Percentiles rank a stretch among this genome's conserved stretches.
Conservation (phyloP, 169 alveolate genomes). For the Amoebophrya sp. region DNA sequence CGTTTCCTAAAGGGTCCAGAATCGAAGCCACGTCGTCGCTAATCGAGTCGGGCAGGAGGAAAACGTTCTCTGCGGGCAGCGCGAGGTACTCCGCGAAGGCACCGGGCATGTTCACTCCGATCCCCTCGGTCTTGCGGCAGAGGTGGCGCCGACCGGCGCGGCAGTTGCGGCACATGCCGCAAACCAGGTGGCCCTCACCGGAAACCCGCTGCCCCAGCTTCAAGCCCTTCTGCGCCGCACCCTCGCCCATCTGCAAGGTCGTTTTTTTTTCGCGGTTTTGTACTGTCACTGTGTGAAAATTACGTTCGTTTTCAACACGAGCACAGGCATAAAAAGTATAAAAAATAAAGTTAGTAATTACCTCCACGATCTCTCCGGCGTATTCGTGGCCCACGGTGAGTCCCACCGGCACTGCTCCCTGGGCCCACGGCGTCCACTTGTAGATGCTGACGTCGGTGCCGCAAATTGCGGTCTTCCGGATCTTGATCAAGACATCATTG, state of each 20-base stretch:
- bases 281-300: too few relatives aligned
- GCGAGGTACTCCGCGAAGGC: not conserved
- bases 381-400: not conserved
- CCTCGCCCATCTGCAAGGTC: not conserved
- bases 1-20: not conserved
- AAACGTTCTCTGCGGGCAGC: not conserved
- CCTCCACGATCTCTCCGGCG: not conserved
- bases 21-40: not conserved
- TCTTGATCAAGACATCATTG: not conserved
- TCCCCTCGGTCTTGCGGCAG: not conserved
- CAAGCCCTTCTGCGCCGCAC: not conserved
- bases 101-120: not conserved
- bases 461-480: not conserved
- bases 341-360: too few relatives aligned
- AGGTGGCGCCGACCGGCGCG: not conserved
- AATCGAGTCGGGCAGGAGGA: not conserved
- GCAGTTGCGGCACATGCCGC: not conserved
- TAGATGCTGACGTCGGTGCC: not conserved
- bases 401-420: not conserved
- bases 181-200: not conserved
- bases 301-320: too few relatives aligned
- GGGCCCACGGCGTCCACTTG: constrained; percentile 3
- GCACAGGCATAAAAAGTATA: too few relatives aligned
- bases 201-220: not conserved
- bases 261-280: too few relatives aligned